These are phyloP conservation scores for Zygosaccharomyces bailii DNA, from an alignment of 805 yeast genomes.

Conservation along the genomic window DNA sequence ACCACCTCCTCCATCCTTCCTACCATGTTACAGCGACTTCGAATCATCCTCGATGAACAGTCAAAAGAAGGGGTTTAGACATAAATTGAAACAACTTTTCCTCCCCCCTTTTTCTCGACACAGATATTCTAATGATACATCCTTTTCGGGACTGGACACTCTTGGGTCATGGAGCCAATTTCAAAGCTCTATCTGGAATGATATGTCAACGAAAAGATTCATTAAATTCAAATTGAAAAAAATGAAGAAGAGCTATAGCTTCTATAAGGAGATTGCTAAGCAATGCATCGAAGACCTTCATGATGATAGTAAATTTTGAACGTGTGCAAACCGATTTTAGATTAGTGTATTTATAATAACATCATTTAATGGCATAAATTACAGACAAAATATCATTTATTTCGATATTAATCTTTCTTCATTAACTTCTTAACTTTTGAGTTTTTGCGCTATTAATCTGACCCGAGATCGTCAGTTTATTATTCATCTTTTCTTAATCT, in stretches of 20 bases:
- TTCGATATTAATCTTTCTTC: not conserved
- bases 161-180: slow-evolving; percentile 14
- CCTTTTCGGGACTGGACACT: slow-evolving; percentile 6
- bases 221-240: slow-evolving; percentile 20
- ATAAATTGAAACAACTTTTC: slow-evolving; percentile 12
- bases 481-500: not conserved
- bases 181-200: slow-evolving; percentile 15
- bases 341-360: not conserved
- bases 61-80: slow-evolving; percentile 2
- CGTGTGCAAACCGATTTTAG: not conserved
- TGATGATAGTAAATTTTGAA: slow-evolving; percentile 12
- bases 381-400: too few relatives aligned
- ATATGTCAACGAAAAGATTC: slow-evolving; percentile 21
- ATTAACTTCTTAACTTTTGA: not conserved
- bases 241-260: slow-evolving; percentile 18
- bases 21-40: slow-evolving; percentile 9
- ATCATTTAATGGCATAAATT: not conserved
- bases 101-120: slow-evolving; percentile 6
- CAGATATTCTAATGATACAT: slow-evolving; percentile 1
- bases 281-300: slow-evolving; percentile 22
- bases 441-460: too few relatives aligned
- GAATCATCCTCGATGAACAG: slow-evolving; percentile 4
- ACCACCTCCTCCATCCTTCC: slow-evolving; percentile 16
- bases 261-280: slow-evolving; percentile 22
- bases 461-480: not conserved